Percentiles rank a stretch among this genome's conserved stretches.
phyloP scores from a whole-genome alignment of 176 grass and related monocot genomes.

The Puya raimondii region DNA sequence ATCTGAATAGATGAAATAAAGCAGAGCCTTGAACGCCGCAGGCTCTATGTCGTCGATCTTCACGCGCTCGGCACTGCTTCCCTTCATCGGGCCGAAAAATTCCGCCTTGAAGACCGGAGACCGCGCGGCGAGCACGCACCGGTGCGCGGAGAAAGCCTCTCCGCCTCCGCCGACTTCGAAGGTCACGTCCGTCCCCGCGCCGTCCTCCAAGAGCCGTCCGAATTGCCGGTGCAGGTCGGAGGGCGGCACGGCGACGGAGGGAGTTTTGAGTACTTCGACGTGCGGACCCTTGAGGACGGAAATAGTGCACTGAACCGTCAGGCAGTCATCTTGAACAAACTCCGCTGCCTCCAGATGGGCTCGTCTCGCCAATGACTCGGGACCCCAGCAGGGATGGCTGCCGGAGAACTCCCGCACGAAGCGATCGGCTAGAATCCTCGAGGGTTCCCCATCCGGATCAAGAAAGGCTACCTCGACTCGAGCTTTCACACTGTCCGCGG shows the following conservation, averaged over 20 bases:
- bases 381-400: too few species aligned
- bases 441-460: too few species aligned
- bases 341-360: too few species aligned
- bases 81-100: slow-evolving; percentile 31
- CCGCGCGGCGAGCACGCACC: slow-evolving; percentile 26
- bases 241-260: neutral
- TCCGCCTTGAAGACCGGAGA: slow-evolving; percentile 27
- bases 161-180: slow-evolving; percentile 13
- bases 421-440: too few species aligned
- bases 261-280: neutral
- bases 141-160: slow-evolving; percentile 16
- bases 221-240: neutral
- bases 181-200: slow-evolving; percentile 28
- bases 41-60: neutral
- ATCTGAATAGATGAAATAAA: slow-evolving; percentile 44
- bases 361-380: too few species aligned
- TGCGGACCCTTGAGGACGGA: too few species aligned
- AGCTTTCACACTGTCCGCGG: too few species aligned
- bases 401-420: too few species aligned
- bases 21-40: slow-evolving; percentile 24
- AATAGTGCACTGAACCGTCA: too few species aligned
- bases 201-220: slow-evolving; percentile 5
- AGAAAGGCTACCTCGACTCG: too few species aligned
- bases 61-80: slow-evolving; percentile 5
- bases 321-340: too few species aligned